Evolutionary conservation across 2,329 filamentous ascomycete genomes (phyloP).

Genomic region (Sporothrix brunneoviolacea): DNA sequence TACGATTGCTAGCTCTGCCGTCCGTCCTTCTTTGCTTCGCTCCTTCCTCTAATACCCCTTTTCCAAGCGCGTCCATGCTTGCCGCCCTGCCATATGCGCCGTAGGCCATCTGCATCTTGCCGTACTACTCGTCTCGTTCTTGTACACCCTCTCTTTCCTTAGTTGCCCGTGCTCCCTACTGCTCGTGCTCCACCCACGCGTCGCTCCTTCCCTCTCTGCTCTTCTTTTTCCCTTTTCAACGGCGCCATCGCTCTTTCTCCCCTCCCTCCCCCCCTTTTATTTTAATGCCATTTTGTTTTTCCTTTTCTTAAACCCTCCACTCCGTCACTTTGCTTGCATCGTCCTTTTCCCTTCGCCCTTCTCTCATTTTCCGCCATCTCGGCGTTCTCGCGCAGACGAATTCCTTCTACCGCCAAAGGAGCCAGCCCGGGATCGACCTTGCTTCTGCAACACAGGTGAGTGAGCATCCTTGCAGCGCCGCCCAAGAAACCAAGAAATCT

Average conservation of each 20-base stretch:
- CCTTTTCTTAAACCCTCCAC: not conserved
- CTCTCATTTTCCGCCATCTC: not conserved
- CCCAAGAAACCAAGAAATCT: not conserved
- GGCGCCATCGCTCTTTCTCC: conserved; percentile 4
- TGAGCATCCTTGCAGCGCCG: not conserved
- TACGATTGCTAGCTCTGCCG: not conserved
- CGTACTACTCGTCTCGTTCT: conserved; percentile 8
- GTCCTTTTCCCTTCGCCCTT: not conserved
- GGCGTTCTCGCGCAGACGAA: not conserved
- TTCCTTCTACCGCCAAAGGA: not conserved
- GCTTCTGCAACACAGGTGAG: not conserved
- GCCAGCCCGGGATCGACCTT: not conserved
- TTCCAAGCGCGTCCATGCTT: conserved; percentile 11
- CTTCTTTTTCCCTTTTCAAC: not conserved
- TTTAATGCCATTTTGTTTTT: not conserved
- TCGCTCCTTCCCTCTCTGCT: conserved; percentile 14
- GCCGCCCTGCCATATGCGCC: conserved; percentile 9
- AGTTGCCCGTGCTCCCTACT: not conserved
- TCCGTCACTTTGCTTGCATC: not conserved
- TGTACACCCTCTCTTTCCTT: not conserved
- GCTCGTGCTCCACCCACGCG: conserved; percentile 11
- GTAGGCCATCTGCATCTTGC: conserved; percentile 12
- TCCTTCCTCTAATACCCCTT: conserved; percentile 3
- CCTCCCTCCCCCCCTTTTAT: not conserved
- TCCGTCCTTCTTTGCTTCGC: not conserved